phyloP scores from a whole-genome alignment of 1,139 yeast genomes.

The Lipomyces yarrowii region DNA sequence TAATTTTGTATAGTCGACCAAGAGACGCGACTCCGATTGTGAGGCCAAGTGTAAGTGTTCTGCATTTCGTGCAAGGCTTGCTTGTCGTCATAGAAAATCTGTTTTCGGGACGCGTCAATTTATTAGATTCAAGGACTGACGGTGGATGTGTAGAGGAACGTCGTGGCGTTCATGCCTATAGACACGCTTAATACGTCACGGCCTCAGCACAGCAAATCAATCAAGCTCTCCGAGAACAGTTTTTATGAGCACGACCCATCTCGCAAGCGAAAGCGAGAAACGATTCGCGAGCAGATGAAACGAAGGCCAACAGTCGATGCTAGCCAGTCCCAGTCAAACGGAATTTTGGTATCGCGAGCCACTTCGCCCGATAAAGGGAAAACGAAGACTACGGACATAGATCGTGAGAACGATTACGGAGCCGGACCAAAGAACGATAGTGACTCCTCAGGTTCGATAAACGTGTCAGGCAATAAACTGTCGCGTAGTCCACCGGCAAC shows the following conservation, averaged over 20 bases:
- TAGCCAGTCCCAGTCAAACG: not conserved
- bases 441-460: not conserved
- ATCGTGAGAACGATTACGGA: slow-evolving; percentile 15
- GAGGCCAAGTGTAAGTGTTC: slow-evolving; percentile 4
- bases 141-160: not conserved
- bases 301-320: not conserved
- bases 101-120: not conserved
- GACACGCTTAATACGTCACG: slow-evolving; percentile 14
- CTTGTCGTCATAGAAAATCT: not conserved
- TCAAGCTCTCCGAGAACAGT: not conserved
- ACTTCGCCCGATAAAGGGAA: not conserved
- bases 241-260: not conserved
- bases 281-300: not conserved
- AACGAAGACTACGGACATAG: slow-evolving; percentile 8
- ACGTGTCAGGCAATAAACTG: not conserved
- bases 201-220: slow-evolving; percentile 1
- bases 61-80: not conserved
- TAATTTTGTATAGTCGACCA: slow-evolving; percentile 1
- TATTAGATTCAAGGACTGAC: not conserved
- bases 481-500: not conserved
- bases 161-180: slow-evolving; percentile 10
- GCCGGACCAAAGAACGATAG: not conserved
- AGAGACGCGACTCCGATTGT: slow-evolving; percentile 6
- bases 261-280: slow-evolving; percentile 2
- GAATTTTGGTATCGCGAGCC: not conserved